Conservation (phyloP, 163 green algal species). For the Picocystis sp. region DNA sequence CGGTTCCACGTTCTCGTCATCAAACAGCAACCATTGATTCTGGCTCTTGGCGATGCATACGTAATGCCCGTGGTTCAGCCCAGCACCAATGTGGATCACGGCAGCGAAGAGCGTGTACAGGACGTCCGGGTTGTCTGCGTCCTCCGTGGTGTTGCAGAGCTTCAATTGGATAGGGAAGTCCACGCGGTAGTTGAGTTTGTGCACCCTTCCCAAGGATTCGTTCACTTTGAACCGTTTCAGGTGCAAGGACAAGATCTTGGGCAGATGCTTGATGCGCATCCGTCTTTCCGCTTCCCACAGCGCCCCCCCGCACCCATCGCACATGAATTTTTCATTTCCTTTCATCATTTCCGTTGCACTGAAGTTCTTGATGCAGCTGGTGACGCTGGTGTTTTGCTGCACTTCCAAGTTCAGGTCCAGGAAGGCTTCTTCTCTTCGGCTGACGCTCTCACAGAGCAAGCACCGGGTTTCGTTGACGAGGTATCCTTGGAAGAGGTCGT, state of each 20-base stretch:
- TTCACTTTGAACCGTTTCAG: constrained; percentile 98
- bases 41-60: constrained; percentile 74
- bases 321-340: constrained; percentile 91
- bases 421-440: constrained; percentile 75
- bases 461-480: constrained; percentile 92
- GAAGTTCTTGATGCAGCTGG: constrained; percentile 75
- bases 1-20: constrained; percentile 45
- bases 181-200: constrained; percentile 92
- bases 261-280: constrained; percentile 62
- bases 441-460: constrained; percentile 89
- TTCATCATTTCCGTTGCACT: constrained; percentile 72
- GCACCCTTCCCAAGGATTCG: constrained; percentile 46
- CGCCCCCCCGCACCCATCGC: constrained; percentile 61
- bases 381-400: constrained; percentile 76
- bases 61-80: constrained; percentile 93
- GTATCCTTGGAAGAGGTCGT: constrained; percentile 58
- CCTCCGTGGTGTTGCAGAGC: constrained; percentile 67
- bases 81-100: constrained; percentile 88
- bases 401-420: constrained; percentile 93
- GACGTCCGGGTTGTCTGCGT: constrained; percentile 20
- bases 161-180: constrained; percentile 94
- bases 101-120: constrained; percentile 78
- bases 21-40: constrained; percentile 69
- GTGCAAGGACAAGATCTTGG: constrained; percentile 80
- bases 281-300: constrained; percentile 78